Percentiles rank a stretch among this genome's conserved stretches.
Evolutionary conservation across 305 asterid species (phyloP).

Genomic region (Fraxinus sp.): DNA sequence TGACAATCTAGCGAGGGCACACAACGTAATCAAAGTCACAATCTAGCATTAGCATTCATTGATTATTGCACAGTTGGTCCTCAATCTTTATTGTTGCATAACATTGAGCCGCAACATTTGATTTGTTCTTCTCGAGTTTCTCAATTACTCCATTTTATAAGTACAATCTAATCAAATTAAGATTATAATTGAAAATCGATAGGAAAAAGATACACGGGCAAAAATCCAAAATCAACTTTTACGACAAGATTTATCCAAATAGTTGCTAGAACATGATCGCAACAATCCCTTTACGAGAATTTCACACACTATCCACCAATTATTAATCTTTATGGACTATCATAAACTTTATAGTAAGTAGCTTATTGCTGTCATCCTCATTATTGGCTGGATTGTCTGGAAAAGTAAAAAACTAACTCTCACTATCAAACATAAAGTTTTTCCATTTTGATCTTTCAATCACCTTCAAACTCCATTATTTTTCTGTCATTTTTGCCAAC

Average conservation of each 20-base stretch:
- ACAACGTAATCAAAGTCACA: background rate
- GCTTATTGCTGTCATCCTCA: slow-evolving; percentile 31
- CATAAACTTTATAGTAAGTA: background rate
- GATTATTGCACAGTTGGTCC: background rate
- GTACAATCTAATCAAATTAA: background rate
- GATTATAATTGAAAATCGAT: background rate
- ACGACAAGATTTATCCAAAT: background rate
- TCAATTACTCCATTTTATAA: background rate
- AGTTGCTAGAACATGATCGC: background rate
- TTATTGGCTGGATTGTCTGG: slow-evolving; percentile 35
- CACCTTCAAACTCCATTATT: slow-evolving; percentile 26
- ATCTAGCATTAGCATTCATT: background rate
- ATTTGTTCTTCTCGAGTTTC: background rate
- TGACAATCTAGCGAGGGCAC: too few relatives aligned
- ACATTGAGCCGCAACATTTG: background rate
- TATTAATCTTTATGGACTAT: background rate
- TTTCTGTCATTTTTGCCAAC: background rate
- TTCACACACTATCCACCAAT: slow-evolving; percentile 7
- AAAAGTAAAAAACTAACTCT: slow-evolving; percentile 35
- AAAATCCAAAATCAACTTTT: slow-evolving; percentile 4
- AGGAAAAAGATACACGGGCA: background rate
- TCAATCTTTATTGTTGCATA: background rate
- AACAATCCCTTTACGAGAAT: background rate
- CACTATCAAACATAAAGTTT: slow-evolving; percentile 23
- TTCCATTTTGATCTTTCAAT: slow-evolving; percentile 22